Base-by-base conservation (phyloP, 1,284 basidiomycete species). In the Pseudozyma tsukubaensis region DNA sequence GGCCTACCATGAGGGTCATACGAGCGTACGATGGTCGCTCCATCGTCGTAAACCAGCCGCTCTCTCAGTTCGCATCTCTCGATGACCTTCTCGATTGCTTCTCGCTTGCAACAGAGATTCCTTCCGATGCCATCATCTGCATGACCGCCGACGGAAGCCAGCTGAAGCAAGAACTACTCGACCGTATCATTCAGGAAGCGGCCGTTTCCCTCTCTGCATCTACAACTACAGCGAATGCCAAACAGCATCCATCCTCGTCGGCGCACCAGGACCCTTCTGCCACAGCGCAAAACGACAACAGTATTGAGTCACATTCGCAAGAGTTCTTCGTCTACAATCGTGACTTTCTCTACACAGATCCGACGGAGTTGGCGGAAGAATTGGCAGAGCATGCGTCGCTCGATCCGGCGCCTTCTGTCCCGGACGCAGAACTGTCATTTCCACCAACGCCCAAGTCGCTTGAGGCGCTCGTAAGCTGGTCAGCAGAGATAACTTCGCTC, bases 301-400 rank as follows among this genome's bases (percentile, higher is more conserved):
- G 37, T 0, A 43, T 16, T 40, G 59, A 61, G 13, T 37, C 67
- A 8, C 51, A 56, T 21, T 37, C 54, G 14, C 55, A 63, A 57
- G 77, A 81, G 43, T 75, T 83, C 50, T 84, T 79, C 50, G 74
- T 84, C 42, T 84, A 76, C 70, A 81, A 83, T 49, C 76, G 82
- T 24, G 79, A 84, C 43, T 81, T 79, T 39, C 73, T 84, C 29
- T 80, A 60, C 34, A 73, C 77, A 12, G 80, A 84, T 16, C 69
- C 76, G 5, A 78, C 81, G 11, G 57, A 59, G 14, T 48, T 83
- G 10, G 76, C 77, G 4, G 59, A 70, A 12, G 77, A 81, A 52
- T 66, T 83, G 10, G 79, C 75, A 4, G 53, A 75, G 21, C 53
- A 52, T n/a, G n/a, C 70, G 13, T 43, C 44, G 14, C 65, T 78